Evolutionary conservation across 2,329 filamentous ascomycete species (phyloP), one percentile per base, ranked within the genome.

Genomic region (Fusarium devonianum): DNA sequence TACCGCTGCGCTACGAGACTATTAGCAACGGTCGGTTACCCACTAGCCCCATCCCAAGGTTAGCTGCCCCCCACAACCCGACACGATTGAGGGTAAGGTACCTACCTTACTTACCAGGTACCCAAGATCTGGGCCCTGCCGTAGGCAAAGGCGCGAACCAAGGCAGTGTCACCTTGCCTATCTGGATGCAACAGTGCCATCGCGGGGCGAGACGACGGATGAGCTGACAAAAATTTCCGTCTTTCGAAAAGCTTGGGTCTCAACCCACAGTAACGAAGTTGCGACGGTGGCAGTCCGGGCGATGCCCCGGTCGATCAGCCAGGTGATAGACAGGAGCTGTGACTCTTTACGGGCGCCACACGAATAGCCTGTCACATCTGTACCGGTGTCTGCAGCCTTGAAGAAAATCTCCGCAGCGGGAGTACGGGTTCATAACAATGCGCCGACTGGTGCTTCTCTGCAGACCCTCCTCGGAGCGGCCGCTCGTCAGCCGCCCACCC

Each of bases 181-280:
- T 45, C 49, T 32, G 53, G 53, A 60, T 69, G 65, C 49, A 53
- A 70, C 66, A 55, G 61, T 68, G 55, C 48, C 66, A 67, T 69
- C 64, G 63, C 62, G 62, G 60, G 64, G 58, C 40, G 48, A 60
- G 56, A 58, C 60, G 38, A 60, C 52, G 43, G 62, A 67, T 65
- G 62, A 51, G 58, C 41, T 38, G 35, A 58, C 33, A 57, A 46
- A n/a, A 60, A 60, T 62, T 60, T 57, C 52, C 58, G 51, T 49
- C 26, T 34, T 41, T 35, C 23, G 26, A 51, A 33, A 49, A 30
- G 22, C 28, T 42, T 55, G 49, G 50, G 40, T 58, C 53, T 44
- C 32, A 49, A 30, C 26, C 37, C 17, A 23, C 33, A 33, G 43
- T 21, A 32, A 51, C 39, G 46, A 19, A n/a, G 29, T 34, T 26